A percentile compares a stretch with the other conserved stretches of the same genome.
Conservation (phyloP, 148 eudicot genomes). For the Linanthus parryae region DNA sequence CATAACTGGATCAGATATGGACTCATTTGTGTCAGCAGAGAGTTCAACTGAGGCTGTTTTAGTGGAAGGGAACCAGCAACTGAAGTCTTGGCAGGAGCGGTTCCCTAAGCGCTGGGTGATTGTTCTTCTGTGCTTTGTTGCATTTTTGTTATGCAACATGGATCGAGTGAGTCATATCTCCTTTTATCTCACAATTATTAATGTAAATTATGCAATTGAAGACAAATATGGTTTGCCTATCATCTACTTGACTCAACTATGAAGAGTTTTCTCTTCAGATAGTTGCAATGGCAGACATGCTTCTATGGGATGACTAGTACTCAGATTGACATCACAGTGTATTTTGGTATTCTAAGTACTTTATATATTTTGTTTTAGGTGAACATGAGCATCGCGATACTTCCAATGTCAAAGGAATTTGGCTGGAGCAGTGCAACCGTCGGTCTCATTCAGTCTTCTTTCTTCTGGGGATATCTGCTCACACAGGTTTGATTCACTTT, state of each 20-base stretch:
- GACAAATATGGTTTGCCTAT: background rate
- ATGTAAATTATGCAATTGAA: too few relatives aligned
- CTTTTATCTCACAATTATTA: slow-evolving; percentile 3
- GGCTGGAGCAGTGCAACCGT: slow-evolving; percentile 89
- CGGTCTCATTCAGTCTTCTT: slow-evolving; percentile 96
- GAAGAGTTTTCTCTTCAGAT: slow-evolving; percentile 3
- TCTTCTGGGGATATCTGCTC: slow-evolving; percentile 99
- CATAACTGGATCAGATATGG: slow-evolving; percentile 42
- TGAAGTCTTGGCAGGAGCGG: slow-evolving; percentile 46
- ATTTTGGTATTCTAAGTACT: slow-evolving; percentile 6
- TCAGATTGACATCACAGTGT: background rate
- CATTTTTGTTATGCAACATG: slow-evolving; percentile 96
- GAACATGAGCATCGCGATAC: slow-evolving; percentile 99
- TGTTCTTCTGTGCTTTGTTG: slow-evolving; percentile 63
- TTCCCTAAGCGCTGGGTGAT: slow-evolving; percentile 91
- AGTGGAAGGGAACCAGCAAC: slow-evolving; percentile 29
- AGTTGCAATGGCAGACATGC: slow-evolving; percentile 6
- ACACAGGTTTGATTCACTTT: slow-evolving; percentile 68
- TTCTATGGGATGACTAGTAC: background rate
- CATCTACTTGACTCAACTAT: background rate
- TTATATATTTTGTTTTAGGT: slow-evolving; percentile 40
- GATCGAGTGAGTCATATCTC: slow-evolving; percentile 69
- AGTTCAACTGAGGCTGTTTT: slow-evolving; percentile 46
- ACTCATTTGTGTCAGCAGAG: slow-evolving; percentile 48
- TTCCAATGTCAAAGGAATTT: slow-evolving; percentile 94